Conservation (phyloP, 176 grass and related monocot genomes). For the Avena eriantha region DNA sequence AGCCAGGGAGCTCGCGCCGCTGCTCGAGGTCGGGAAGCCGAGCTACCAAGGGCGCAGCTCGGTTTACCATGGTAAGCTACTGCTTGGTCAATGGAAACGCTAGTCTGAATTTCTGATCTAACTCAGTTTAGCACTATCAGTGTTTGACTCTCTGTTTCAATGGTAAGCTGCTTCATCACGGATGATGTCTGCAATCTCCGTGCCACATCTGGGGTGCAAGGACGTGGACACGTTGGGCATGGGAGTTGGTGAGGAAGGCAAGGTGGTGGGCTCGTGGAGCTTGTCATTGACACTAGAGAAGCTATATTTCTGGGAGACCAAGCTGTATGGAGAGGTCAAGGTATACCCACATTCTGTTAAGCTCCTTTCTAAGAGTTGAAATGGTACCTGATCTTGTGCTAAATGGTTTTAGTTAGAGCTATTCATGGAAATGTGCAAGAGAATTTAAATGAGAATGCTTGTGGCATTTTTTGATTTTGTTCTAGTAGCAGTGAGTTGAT, state of each 20-base stretch:
- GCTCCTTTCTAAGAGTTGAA: neutral
- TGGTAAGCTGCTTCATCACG: constrained; percentile 64
- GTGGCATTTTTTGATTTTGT: neutral
- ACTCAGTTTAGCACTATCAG: neutral
- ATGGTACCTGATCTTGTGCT: neutral
- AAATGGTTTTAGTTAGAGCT: neutral
- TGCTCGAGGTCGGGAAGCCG: constrained; percentile 80
- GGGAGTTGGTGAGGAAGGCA: constrained; percentile 44
- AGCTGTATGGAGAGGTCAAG: constrained; percentile 91
- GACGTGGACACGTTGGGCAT: constrained; percentile 54
- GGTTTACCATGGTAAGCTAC: constrained; percentile 65
- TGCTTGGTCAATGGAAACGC: constrained; percentile 2
- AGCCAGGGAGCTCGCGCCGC: constrained; percentile 49
- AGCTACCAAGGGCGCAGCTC: constrained; percentile 57
- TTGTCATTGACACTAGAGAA: constrained; percentile 76
- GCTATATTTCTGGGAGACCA: constrained; percentile 95
- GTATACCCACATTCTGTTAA: constrained; percentile 28
- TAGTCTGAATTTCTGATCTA: neutral
- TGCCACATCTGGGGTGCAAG: constrained; percentile 51
- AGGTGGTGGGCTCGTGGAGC: constrained; percentile 38
- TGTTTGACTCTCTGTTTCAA: constrained; percentile 31
- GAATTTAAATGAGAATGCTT: neutral
- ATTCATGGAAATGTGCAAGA: neutral
- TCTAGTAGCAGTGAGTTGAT: neutral
- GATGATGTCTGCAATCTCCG: constrained; percentile 59